Percentiles rank a stretch among this genome's conserved stretches.
Evolutionary conservation across 2,329 filamentous ascomycete species (phyloP).

Genomic region (Pezicula rhizophila): DNA sequence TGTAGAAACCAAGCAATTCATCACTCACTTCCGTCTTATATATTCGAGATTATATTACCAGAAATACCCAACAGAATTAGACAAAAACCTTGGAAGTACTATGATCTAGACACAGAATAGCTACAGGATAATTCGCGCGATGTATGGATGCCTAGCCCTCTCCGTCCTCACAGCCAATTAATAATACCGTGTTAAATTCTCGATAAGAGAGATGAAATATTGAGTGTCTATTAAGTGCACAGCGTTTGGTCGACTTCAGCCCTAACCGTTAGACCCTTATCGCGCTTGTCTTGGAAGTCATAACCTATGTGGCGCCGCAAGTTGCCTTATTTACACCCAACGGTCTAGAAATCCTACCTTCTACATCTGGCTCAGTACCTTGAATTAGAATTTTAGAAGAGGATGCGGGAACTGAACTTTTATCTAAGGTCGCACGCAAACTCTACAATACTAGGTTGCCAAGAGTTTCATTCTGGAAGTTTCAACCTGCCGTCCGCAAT

Average conservation of each 20-base stretch:
- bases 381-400: conserved; percentile 40
- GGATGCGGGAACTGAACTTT: conserved; percentile 24
- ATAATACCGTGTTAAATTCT: too few species aligned
- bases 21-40: too few species aligned
- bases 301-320: conserved; percentile 28
- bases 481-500: neutral
- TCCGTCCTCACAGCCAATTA: too few species aligned
- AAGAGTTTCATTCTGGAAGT: conserved; percentile 32
- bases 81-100: conserved; percentile 22
- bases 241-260: conserved; percentile 43
- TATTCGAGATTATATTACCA: too few species aligned
- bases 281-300: conserved; percentile 43
- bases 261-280: conserved; percentile 51
- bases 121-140: conserved; percentile 42
- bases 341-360: conserved; percentile 36
- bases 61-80: too few species aligned
- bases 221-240: conserved; percentile 49
- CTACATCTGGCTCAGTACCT: conserved; percentile 35
- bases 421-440: conserved; percentile 28
- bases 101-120: conserved; percentile 39
- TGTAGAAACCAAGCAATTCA: too few species aligned
- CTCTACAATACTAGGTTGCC: conserved; percentile 39
- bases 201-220: conserved; percentile 61
- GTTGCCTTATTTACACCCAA: conserved; percentile 27
- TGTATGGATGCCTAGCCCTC: neutral